A percentile compares a stretch with the other conserved stretches of the same genome.
These are phyloP conservation scores for Phaeomoniella chlamydospora DNA, from an alignment of 2,329 filamentous ascomycete genomes.

Conservation along the genomic window DNA sequence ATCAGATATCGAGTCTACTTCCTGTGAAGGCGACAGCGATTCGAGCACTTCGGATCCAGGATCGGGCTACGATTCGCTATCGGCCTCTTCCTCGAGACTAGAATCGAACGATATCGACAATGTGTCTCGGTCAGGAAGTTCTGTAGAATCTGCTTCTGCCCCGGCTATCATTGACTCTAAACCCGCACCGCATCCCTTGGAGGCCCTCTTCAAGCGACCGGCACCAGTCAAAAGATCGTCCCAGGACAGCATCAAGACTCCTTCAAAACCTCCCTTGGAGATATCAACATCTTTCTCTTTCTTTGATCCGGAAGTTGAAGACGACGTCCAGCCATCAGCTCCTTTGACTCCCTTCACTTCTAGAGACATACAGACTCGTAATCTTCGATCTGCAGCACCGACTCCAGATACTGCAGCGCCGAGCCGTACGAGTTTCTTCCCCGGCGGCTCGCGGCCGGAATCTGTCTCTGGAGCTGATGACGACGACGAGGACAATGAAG, in stretches of 20 bases:
- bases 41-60: not conserved
- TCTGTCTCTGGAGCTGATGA: slow-evolving; percentile 9
- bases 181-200: slow-evolving; percentile 61
- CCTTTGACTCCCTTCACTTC: slow-evolving; percentile 77
- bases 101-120: not conserved
- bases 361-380: slow-evolving; percentile 54
- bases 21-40: not conserved
- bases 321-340: slow-evolving; percentile 20
- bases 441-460: slow-evolving; percentile 1
- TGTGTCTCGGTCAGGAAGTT: not conserved
- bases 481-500: slow-evolving; percentile 7
- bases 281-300: slow-evolving; percentile 60
- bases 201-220: slow-evolving; percentile 76
- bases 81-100: too few species aligned
- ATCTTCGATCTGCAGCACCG: slow-evolving; percentile 72
- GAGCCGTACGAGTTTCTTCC: slow-evolving; percentile 20
- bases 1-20: not conserved
- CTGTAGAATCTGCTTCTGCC: not conserved
- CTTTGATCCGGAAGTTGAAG: slow-evolving; percentile 44
- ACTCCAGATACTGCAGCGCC: slow-evolving; percentile 86
- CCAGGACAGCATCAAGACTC: slow-evolving; percentile 16
- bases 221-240: slow-evolving; percentile 21
- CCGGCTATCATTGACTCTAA: too few species aligned
- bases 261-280: slow-evolving; percentile 16
- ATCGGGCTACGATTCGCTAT: not conserved